Conservation (phyloP, 169 alveolate species). For the Eimeria sp. region DNA sequence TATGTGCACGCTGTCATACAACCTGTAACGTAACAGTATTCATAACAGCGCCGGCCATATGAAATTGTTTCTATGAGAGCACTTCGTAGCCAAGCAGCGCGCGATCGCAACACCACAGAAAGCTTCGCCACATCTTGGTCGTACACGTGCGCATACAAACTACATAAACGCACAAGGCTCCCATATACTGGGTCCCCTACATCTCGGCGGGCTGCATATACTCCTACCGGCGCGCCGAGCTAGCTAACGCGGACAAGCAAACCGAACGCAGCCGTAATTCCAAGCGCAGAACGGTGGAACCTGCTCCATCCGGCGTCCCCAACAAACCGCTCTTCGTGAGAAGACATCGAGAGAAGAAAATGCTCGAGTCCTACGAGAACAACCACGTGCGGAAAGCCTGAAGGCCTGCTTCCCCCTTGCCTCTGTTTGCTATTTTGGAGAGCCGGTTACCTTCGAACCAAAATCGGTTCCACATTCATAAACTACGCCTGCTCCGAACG, state of each 20-base stretch:
- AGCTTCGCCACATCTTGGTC: not conserved
- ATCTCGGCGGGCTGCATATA: not conserved
- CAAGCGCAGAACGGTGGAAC: not conserved
- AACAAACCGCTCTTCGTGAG: not conserved
- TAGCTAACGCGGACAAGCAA: no score
- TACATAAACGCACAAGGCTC: not conserved
- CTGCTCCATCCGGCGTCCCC: not conserved
- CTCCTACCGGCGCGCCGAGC: not conserved
- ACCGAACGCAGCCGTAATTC: not conserved
- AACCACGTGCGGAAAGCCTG: not conserved
- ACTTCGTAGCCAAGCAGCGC: not conserved
- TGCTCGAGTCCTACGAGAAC: not conserved
- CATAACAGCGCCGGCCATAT: not conserved
- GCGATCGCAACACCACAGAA: not conserved
- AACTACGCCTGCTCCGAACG: no score
- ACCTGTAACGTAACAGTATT: not conserved
- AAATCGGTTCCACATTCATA: no score
- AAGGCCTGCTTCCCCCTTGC: not conserved
- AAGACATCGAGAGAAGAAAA: not conserved
- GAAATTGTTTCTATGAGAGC: not conserved
- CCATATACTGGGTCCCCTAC: not conserved
- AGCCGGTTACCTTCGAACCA: not conserved
- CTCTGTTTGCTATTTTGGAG: not conserved
- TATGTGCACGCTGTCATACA: not conserved
- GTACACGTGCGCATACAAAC: not conserved